Conservation (phyloP, 129 eudicot genomes). For the Chrysanthemum seticuspe region DNA sequence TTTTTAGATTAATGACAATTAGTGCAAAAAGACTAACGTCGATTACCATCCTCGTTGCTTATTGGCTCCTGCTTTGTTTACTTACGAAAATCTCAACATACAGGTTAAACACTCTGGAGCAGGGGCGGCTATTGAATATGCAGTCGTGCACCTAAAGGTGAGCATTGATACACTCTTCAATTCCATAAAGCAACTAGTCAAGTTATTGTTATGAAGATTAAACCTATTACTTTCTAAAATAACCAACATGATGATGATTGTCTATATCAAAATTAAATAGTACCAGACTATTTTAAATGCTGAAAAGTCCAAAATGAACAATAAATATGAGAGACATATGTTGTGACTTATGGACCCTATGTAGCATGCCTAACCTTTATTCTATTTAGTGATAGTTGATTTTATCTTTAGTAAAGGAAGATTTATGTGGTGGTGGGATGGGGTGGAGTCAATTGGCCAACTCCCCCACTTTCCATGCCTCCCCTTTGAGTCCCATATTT, state of each 20-base stretch:
- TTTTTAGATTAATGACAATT: too few species aligned
- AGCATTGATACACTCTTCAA: background rate
- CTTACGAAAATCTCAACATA: slow-evolving; percentile 20
- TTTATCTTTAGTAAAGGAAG: slow-evolving; percentile 27
- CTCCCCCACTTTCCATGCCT: slow-evolving; percentile 17
- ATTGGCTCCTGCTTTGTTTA: background rate
- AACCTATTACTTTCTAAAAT: slow-evolving; percentile 5
- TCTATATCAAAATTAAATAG: background rate
- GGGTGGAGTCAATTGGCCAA: slow-evolving; percentile 23
- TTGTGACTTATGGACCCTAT: slow-evolving; percentile 30
- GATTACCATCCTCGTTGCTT: too few species aligned
- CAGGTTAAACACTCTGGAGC: slow-evolving; percentile 84
- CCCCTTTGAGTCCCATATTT: slow-evolving; percentile 26
- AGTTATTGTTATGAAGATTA: background rate
- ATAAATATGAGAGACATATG: slow-evolving; percentile 13
- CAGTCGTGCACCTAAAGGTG: slow-evolving; percentile 82
- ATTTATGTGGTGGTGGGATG: slow-evolving; percentile 17
- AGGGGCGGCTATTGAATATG: slow-evolving; percentile 98
- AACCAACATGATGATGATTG: too few species aligned
- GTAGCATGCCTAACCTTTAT: slow-evolving; percentile 28
- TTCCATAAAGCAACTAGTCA: too few species aligned
- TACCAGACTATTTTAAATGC: background rate
- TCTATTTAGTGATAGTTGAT: slow-evolving; percentile 22
- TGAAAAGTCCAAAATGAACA: background rate
- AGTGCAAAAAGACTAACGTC: too few species aligned